These are phyloP conservation scores for Aspergillus affinis DNA, from an alignment of 495 filamentous ascomycete genomes.

Conservation along the genomic window DNA sequence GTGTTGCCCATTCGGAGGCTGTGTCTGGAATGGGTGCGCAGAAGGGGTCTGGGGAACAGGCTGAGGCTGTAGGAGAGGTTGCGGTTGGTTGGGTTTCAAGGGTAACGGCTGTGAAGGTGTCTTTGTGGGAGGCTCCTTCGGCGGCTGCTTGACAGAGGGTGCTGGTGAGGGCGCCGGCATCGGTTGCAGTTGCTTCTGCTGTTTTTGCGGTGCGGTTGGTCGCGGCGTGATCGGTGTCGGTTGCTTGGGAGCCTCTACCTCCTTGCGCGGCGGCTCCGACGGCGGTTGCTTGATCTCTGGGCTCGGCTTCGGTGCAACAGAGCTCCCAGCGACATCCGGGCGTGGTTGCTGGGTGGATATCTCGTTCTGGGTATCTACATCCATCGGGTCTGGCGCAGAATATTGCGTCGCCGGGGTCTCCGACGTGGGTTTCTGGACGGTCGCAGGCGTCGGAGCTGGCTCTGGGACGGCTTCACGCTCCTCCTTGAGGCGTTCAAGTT, in stretches of 20 bases:
- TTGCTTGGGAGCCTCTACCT: conserved; percentile 8
- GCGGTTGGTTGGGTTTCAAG: conserved; percentile 5
- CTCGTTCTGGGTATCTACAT: conserved; percentile 34
- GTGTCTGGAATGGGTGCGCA: conserved; percentile 28
- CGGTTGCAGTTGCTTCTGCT: background rate
- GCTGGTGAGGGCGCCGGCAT: conserved; percentile 4
- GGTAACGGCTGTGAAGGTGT: conserved; percentile 9
- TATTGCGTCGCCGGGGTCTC: conserved; percentile 23
- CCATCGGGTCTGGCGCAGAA: conserved; percentile 37
- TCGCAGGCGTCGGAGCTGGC: conserved; percentile 11
- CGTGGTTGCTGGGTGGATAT: conserved; percentile 11
- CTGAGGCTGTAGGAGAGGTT: conserved; percentile 14
- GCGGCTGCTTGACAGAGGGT: conserved; percentile 5
- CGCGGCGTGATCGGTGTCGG: conserved; percentile 6
- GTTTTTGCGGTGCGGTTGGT: background rate
- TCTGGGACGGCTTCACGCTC: conserved; percentile 44
- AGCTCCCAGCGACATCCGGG: conserved; percentile 3
- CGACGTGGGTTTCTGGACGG: conserved; percentile 7
- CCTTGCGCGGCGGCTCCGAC: conserved; percentile 20
- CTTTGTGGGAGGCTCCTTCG: conserved; percentile 8
- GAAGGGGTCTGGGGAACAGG: conserved; percentile 24
- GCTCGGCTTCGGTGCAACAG: conserved; percentile 15
- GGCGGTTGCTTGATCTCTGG: conserved; percentile 22
- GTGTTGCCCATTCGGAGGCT: conserved; percentile 39
- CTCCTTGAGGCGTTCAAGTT: conserved; percentile 65